Percentiles rank a stretch among this genome's conserved stretches.
These are phyloP conservation scores for Fusarium phyllophilum DNA, from an alignment of 2,329 filamentous ascomycete species.

Conservation along the genomic window DNA sequence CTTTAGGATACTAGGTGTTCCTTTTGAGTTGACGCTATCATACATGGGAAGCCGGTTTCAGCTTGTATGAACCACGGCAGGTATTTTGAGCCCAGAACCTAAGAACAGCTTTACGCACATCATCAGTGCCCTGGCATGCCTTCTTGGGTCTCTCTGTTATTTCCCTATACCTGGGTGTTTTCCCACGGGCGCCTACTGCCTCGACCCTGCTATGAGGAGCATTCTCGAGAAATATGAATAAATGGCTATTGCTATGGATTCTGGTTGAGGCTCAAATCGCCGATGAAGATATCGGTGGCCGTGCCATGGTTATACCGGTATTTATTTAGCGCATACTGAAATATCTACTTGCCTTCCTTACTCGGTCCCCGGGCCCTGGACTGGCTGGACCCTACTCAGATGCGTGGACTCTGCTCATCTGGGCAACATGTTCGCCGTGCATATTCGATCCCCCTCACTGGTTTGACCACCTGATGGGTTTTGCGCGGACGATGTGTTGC, in stretches of 20 bases:
- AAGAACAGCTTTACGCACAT: background rate
- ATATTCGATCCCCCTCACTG: conserved; percentile 5
- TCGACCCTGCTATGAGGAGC: conserved; percentile 2
- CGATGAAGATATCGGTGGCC: conserved; percentile 6
- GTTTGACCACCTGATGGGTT: conserved; percentile 23
- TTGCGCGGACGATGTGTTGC: conserved; percentile 2
- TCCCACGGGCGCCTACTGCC: background rate
- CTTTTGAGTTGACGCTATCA: background rate
- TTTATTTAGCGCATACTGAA: conserved; percentile 12
- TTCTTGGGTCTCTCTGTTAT: background rate
- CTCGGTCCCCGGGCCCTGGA: background rate
- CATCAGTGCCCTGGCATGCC: background rate
- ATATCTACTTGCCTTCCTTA: background rate
- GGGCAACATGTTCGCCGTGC: conserved; percentile 6
- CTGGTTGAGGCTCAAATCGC: conserved; percentile 38
- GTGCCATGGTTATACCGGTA: background rate
- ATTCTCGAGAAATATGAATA: conserved; percentile 13
- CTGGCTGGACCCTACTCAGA: conserved; percentile 7
- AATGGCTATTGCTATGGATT: background rate
- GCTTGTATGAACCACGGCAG: background rate
- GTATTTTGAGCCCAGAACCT: background rate
- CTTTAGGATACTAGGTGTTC: background rate
- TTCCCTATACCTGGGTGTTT: background rate
- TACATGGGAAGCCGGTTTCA: background rate
- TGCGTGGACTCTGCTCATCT: conserved; percentile 13